Percentiles rank a stretch among this genome's conserved stretches.
Conservation (phyloP, 306 rosid genomes). For the Quercus engelmannii region DNA sequence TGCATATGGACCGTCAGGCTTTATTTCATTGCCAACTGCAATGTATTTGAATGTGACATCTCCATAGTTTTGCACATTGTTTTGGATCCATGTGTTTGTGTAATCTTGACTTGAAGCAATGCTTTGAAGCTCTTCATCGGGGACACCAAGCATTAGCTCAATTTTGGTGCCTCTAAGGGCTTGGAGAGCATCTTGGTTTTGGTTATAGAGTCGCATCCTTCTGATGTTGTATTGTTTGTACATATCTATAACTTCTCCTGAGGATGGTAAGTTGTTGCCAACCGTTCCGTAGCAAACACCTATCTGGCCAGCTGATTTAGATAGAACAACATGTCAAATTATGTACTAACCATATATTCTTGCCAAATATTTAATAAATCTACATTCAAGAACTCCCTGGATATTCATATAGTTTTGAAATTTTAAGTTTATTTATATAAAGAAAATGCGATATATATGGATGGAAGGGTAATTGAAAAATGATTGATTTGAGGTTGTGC, state of each 20-base stretch:
- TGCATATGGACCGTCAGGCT: constrained; percentile 11
- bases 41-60: constrained; percentile 50
- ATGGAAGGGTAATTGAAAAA: too few relatives aligned
- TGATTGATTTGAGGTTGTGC: too few relatives aligned
- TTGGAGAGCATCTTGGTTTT: constrained; percentile 27
- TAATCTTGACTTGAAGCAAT: constrained; percentile 25
- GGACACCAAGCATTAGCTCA: constrained; percentile 25
- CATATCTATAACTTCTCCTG: constrained; percentile 34
- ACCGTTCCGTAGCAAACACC: constrained; percentile 53
- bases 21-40: constrained; percentile 48
- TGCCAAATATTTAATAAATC: too few relatives aligned
- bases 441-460: too few relatives aligned
- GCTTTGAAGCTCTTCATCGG: background rate
- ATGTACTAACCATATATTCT: background rate
- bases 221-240: constrained; percentile 25
- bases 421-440: too few relatives aligned
- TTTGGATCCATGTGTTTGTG: constrained; percentile 42
- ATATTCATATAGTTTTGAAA: too few relatives aligned
- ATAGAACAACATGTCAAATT: background rate
- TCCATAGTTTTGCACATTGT: constrained; percentile 10
- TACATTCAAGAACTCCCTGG: too few relatives aligned
- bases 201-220: constrained; percentile 40
- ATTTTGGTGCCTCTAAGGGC: constrained; percentile 53
- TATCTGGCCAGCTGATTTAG: constrained; percentile 29
- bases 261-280: constrained; percentile 34